phyloP scores from a whole-genome alignment of 768 basidiomycete genomes.

The Boletellus ananiceps region DNA sequence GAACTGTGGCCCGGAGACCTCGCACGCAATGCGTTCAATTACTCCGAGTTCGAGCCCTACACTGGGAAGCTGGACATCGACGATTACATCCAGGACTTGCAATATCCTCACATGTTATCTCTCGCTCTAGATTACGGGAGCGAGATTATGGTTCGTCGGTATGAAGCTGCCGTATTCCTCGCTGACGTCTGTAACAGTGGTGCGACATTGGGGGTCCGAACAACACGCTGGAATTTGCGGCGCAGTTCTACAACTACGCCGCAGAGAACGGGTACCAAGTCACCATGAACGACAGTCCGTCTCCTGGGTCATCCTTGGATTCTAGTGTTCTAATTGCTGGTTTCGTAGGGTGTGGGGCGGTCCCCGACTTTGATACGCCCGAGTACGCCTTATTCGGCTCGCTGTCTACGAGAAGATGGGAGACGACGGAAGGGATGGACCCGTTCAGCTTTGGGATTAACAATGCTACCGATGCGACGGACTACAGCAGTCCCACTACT shows the following conservation, averaged over 20 bases:
- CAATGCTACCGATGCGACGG: slow-evolving; percentile 35
- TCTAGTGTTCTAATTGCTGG: not conserved
- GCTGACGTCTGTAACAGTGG: slow-evolving; percentile 36
- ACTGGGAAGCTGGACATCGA: slow-evolving; percentile 46
- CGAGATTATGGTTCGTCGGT: slow-evolving; percentile 47
- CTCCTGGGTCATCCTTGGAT: not conserved
- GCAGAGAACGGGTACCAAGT: slow-evolving; percentile 42
- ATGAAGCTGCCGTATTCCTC: not conserved
- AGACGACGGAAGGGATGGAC: slow-evolving; percentile 57
- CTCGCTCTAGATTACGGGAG: slow-evolving; percentile 44
- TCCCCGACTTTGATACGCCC: slow-evolving; percentile 53
- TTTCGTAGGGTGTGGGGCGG: slow-evolving; percentile 41
- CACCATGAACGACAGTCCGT: slow-evolving; percentile 41
- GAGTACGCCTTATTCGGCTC: slow-evolving; percentile 48
- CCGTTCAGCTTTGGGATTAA: slow-evolving; percentile 49
- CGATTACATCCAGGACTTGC: slow-evolving; percentile 50
- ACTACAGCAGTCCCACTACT: slow-evolving; percentile 47
- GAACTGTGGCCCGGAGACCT: slow-evolving; percentile 49
- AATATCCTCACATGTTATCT: slow-evolving; percentile 48
- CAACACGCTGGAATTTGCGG: slow-evolving; percentile 41
- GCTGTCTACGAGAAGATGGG: slow-evolving; percentile 48
- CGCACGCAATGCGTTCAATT: slow-evolving; percentile 48
- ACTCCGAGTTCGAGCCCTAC: slow-evolving; percentile 47
- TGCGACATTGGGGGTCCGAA: slow-evolving; percentile 55
- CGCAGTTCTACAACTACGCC: slow-evolving; percentile 44